Evolutionary conservation across 257 asterid genomes (phyloP).

Genomic region (Plantago ovata): DNA sequence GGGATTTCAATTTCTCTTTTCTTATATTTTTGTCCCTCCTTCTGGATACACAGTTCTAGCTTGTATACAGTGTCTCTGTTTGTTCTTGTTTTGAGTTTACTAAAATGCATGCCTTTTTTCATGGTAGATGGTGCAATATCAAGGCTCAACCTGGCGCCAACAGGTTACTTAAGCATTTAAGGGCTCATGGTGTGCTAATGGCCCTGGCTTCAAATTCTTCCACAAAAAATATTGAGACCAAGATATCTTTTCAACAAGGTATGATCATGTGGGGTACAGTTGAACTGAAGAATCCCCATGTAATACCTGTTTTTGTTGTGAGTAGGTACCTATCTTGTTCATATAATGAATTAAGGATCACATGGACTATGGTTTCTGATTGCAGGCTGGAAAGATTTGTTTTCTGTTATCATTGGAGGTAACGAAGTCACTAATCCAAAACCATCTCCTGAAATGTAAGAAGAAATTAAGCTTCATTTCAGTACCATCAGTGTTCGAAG

Average conservation of each 20-base stretch:
- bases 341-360: not conserved
- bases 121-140: constrained; percentile 65
- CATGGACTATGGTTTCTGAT: constrained; percentile 12
- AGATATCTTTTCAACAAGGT: constrained; percentile 75
- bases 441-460: constrained; percentile 93
- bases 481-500: constrained; percentile 11
- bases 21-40: too few relatives aligned
- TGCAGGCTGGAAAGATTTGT: constrained; percentile 85
- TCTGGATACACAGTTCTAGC: not conserved
- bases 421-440: constrained; percentile 69
- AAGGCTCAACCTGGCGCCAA: constrained; percentile 90
- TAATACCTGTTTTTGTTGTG: not conserved
- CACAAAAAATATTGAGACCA: constrained; percentile 52
- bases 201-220: constrained; percentile 89
- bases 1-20: too few relatives aligned
- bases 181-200: constrained; percentile 63
- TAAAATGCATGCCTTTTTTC: constrained; percentile 9
- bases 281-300: not conserved
- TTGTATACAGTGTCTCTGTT: constrained; percentile 3
- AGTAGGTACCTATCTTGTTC: not conserved
- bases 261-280: constrained; percentile 8
- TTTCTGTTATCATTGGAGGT: constrained; percentile 69
- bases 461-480: constrained; percentile 13
- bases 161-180: constrained; percentile 67
- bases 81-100: constrained; percentile 5